Conservation (phyloP, 2,329 filamentous ascomycete species). For the Penicillium sp. region DNA sequence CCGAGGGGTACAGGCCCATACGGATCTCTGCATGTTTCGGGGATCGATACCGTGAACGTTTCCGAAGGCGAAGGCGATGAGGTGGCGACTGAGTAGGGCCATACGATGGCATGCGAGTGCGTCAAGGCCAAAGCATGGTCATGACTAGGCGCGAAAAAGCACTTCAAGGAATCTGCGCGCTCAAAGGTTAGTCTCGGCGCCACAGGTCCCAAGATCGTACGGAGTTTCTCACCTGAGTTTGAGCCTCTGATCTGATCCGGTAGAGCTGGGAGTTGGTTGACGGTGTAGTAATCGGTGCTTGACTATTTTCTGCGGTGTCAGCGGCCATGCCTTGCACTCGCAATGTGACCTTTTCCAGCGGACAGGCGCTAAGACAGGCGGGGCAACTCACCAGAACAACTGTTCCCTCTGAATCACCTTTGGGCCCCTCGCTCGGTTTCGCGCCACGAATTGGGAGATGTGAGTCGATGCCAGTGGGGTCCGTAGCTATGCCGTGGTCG, state of each 20-base stretch:
- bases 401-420: conserved; percentile 35
- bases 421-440: conserved; percentile 42
- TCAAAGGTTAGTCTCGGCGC: conserved; percentile 15
- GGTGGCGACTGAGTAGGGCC: conserved; percentile 71
- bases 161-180: conserved; percentile 64
- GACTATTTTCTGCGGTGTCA: conserved; percentile 58
- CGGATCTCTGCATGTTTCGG: conserved; percentile 68
- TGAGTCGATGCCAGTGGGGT: conserved; percentile 27
- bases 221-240: conserved; percentile 59
- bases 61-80: conserved; percentile 52
- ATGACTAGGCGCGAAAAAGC: conserved; percentile 65
- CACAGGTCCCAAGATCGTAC: background rate
- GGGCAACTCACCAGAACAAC: conserved; percentile 40
- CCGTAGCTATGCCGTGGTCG: conserved; percentile 18
- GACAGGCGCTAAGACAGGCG: conserved; percentile 7
- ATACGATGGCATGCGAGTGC: conserved; percentile 80
- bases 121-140: conserved; percentile 82
- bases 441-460: conserved; percentile 42
- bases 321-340: conserved; percentile 11
- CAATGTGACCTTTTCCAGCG: conserved; percentile 1
- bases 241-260: conserved; percentile 75
- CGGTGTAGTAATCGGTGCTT: conserved; percentile 80
- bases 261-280: conserved; percentile 81
- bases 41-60: conserved; percentile 79
- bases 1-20: conserved; percentile 79